Conservation (phyloP, 805 yeast genomes). For the Cyberlindnera suaveolens region DNA sequence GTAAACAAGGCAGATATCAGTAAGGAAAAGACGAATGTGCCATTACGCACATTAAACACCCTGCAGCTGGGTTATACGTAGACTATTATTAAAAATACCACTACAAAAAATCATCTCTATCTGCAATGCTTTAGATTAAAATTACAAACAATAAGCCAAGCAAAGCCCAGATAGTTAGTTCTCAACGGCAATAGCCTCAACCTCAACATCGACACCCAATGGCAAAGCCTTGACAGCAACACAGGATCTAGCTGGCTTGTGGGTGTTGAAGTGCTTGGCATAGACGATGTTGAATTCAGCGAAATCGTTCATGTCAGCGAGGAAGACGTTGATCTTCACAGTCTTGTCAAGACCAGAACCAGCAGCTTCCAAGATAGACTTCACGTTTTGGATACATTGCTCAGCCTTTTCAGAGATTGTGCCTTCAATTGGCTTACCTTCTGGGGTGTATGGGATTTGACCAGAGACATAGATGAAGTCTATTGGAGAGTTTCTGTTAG, state of each 20-base stretch:
- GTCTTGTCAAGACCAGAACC: slow-evolving; percentile 79
- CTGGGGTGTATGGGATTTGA: slow-evolving; percentile 86
- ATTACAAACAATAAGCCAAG: too few species aligned
- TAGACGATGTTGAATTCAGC: slow-evolving; percentile 83
- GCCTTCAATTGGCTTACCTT: slow-evolving; percentile 74
- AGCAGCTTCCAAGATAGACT: slow-evolving; percentile 73
- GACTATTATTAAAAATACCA: too few species aligned
- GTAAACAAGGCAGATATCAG: neutral
- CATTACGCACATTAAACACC: too few species aligned
- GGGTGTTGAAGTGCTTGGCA: slow-evolving; percentile 63
- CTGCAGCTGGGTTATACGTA: too few species aligned
- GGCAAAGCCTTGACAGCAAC: slow-evolving; percentile 93
- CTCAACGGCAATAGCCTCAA: slow-evolving; percentile 89
- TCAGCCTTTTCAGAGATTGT: slow-evolving; percentile 72
- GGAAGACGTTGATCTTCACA: slow-evolving; percentile 82
- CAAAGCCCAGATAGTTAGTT: slow-evolving; percentile 18
- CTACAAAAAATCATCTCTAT: too few species aligned
- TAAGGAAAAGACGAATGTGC: neutral
- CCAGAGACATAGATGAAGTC: slow-evolving; percentile 91
- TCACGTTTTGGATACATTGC: slow-evolving; percentile 62
- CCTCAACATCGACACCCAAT: slow-evolving; percentile 78
- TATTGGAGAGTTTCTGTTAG: slow-evolving; percentile 2
- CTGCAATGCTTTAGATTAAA: too few species aligned
- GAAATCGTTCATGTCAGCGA: slow-evolving; percentile 86
- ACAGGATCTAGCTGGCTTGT: slow-evolving; percentile 96